Percentiles rank a stretch among this genome's conserved stretches.
These are phyloP conservation scores for Rhodamnia argentea DNA, from an alignment of 345 rosid genomes.

Conservation along the genomic window DNA sequence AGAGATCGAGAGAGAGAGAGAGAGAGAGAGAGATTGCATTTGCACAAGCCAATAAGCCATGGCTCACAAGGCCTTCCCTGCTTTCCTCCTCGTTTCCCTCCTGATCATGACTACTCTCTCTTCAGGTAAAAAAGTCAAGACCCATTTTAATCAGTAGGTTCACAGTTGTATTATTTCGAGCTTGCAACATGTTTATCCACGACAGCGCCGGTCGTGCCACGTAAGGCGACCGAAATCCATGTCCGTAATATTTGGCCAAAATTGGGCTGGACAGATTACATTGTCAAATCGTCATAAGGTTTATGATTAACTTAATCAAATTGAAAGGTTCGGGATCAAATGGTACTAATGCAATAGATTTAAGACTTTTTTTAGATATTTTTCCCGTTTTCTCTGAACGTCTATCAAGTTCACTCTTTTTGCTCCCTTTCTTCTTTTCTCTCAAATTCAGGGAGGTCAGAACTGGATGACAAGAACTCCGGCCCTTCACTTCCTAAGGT, in stretches of 20 bases:
- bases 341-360: too few relatives aligned
- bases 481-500: not conserved
- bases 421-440: not conserved
- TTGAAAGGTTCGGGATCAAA: too few relatives aligned
- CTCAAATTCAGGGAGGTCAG: not conserved
- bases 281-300: too few relatives aligned
- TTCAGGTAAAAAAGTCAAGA: not conserved
- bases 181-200: not conserved
- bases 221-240: too few relatives aligned
- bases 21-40: not conserved
- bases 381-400: too few relatives aligned
- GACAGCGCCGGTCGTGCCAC: accelerated
- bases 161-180: not conserved
- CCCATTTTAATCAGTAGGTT: not conserved
- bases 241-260: too few relatives aligned
- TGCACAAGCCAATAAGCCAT: not conserved
- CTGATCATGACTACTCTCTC: not conserved
- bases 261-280: too few relatives aligned
- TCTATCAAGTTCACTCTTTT: too few relatives aligned
- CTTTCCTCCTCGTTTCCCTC: not conserved
- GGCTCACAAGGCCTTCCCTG: not conserved
- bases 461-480: not conserved
- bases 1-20: not conserved
- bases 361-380: too few relatives aligned
- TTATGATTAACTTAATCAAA: too few relatives aligned